phyloP scores from a whole-genome alignment of 768 basidiomycete species.

The Podaxis mareebaensis region DNA sequence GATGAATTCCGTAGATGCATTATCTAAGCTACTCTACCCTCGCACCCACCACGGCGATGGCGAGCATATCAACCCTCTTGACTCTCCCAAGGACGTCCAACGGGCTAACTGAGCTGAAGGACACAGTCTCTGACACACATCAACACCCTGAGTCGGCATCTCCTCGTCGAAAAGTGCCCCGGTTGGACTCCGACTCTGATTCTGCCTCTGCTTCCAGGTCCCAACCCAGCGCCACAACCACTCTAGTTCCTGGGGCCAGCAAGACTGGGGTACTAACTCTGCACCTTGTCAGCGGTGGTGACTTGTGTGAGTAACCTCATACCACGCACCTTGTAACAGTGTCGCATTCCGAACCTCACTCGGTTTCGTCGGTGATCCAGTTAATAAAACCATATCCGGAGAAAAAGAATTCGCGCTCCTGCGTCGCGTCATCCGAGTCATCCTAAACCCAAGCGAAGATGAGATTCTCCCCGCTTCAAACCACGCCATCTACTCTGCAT shows the following conservation, averaged over 20 bases:
- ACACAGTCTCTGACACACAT: conserved; percentile 31
- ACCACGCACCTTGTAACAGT: no score
- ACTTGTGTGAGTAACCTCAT: not conserved
- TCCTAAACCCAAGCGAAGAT: conserved; percentile 31
- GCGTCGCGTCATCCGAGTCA: conserved; percentile 35
- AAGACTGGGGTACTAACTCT: conserved; percentile 7
- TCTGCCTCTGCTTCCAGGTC: conserved; percentile 65
- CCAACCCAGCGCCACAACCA: conserved; percentile 26
- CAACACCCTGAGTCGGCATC: conserved; percentile 48
- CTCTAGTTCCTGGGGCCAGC: conserved; percentile 2
- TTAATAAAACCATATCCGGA: conserved; percentile 24
- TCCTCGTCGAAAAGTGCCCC: conserved; percentile 68
- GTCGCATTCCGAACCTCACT: not conserved
- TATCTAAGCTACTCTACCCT: conserved; percentile 1
- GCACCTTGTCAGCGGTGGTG: conserved; percentile 35
- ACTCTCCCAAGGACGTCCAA: conserved; percentile 52
- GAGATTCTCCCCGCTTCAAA: conserved; percentile 48
- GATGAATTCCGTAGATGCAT: not conserved
- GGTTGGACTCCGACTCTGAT: conserved; percentile 67
- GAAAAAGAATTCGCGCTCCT: conserved; percentile 33
- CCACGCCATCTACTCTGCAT: conserved; percentile 57
- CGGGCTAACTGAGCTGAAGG: conserved; percentile 45
- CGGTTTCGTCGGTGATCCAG: conserved; percentile 5
- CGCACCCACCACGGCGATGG: not conserved
- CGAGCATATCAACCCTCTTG: conserved; percentile 37